These are phyloP conservation scores for Arxiozyma telluris DNA, from an alignment of 1,139 yeast species.

Conservation along the genomic window DNA sequence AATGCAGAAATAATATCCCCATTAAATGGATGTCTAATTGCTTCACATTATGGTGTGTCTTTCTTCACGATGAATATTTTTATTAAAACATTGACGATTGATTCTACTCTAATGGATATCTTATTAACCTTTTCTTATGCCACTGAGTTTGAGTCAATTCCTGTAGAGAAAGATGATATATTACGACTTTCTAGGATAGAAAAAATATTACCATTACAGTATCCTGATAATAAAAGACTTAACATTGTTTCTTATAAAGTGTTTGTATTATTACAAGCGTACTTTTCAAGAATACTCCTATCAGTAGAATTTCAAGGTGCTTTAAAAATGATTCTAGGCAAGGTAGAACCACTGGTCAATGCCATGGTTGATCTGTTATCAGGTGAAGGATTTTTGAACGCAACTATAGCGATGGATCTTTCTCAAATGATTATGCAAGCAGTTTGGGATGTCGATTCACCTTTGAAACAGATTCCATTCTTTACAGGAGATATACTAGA, in stretches of 20 bases:
- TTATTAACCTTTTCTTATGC: slow-evolving; percentile 56
- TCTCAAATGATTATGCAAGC: slow-evolving; percentile 87
- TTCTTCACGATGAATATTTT: slow-evolving; percentile 57
- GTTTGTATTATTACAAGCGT: slow-evolving; percentile 71
- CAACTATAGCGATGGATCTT: slow-evolving; percentile 77
- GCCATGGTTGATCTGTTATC: slow-evolving; percentile 71
- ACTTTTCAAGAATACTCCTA: slow-evolving; percentile 56
- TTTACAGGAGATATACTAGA: slow-evolving; percentile 46
- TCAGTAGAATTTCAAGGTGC: slow-evolving; percentile 56
- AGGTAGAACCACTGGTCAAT: slow-evolving; percentile 44
- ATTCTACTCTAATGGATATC: slow-evolving; percentile 52
- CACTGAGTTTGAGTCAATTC: slow-evolving; percentile 56
- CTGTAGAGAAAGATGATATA: slow-evolving; percentile 55
- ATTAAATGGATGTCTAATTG: slow-evolving; percentile 61
- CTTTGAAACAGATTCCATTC: slow-evolving; percentile 75
- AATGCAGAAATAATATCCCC: slow-evolving; percentile 43
- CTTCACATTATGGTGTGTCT: slow-evolving; percentile 61
- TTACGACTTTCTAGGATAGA: slow-evolving; percentile 42
- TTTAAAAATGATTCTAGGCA: slow-evolving; percentile 43
- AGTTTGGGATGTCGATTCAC: slow-evolving; percentile 72
- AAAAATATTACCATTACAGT: slow-evolving; percentile 53
- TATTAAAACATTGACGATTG: slow-evolving; percentile 41
- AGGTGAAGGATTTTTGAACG: slow-evolving; percentile 71
- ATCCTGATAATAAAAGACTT: slow-evolving; percentile 33
- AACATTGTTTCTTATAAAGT: slow-evolving; percentile 60